Conservation (phyloP, 1,284 basidiomycete genomes). For the Ganoderma leucocontextum region DNA sequence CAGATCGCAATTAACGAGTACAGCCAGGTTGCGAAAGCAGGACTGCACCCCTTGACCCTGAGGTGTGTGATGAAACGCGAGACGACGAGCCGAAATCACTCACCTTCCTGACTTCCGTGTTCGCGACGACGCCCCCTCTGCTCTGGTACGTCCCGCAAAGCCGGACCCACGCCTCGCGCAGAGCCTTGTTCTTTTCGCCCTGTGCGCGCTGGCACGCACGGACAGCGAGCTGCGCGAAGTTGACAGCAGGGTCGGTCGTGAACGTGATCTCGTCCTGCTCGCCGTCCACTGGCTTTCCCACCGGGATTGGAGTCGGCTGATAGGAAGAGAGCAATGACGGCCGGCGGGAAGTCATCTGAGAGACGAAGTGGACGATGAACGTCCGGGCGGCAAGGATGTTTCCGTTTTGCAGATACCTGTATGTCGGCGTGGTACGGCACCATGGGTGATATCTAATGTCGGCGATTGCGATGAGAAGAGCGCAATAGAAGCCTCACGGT, state of each 20-base stretch:
- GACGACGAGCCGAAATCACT: slow-evolving; percentile 37
- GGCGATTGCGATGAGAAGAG: neutral
- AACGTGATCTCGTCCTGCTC: slow-evolving; percentile 72
- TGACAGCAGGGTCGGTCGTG: slow-evolving; percentile 78
- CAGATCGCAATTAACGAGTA: slow-evolving; percentile 21
- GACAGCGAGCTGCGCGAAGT: slow-evolving; percentile 89
- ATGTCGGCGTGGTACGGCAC: slow-evolving; percentile 15
- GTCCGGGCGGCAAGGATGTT: slow-evolving; percentile 87
- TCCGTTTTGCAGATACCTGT: slow-evolving; percentile 85
- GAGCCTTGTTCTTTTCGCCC: slow-evolving; percentile 73
- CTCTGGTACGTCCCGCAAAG: slow-evolving; percentile 85
- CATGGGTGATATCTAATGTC: neutral
- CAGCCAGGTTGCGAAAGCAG: slow-evolving; percentile 8
- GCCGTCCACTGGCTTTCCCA: slow-evolving; percentile 44
- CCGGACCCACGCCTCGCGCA: slow-evolving; percentile 84
- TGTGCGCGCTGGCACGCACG: slow-evolving; percentile 85
- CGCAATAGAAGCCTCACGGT: slow-evolving; percentile 64
- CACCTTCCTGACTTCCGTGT: slow-evolving; percentile 80
- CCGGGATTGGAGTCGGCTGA: slow-evolving; percentile 52
- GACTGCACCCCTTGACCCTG: slow-evolving; percentile 17
- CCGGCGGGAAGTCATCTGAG: slow-evolving; percentile 58
- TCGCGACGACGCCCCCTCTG: slow-evolving; percentile 64
- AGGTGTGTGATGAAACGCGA: slow-evolving; percentile 16
- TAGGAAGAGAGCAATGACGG: slow-evolving; percentile 50
- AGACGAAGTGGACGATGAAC: slow-evolving; percentile 82